Percentiles rank a stretch among this genome's conserved stretches.
These are phyloP conservation scores for Alisma plantagoaquatica DNA, from an alignment of 106 monocot genomes.

Conservation along the genomic window DNA sequence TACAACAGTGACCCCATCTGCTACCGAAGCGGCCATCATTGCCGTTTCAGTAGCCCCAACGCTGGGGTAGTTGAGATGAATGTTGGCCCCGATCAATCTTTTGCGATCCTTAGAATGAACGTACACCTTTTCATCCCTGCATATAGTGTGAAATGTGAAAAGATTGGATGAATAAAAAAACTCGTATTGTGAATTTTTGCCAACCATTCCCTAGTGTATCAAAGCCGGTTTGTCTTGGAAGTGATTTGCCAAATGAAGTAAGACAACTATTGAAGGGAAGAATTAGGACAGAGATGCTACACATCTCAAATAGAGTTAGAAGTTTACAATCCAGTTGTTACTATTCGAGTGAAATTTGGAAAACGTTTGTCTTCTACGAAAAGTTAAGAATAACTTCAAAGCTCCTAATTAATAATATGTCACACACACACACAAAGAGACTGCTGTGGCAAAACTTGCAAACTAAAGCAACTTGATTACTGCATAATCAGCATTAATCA, in stretches of 20 bases:
- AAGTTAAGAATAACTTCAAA: too few species aligned
- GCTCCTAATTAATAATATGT: too few species aligned
- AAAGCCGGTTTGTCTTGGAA: neutral
- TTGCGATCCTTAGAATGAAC: conserved; percentile 30
- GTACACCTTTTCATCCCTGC: conserved; percentile 35
- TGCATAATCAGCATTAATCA: too few species aligned
- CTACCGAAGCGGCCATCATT: conserved; percentile 45
- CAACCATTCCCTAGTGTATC: neutral
- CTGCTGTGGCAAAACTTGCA: too few species aligned
- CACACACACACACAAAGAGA: too few species aligned
- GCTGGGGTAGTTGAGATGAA: conserved; percentile 44
- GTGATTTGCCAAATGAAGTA: neutral
- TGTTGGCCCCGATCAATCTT: conserved; percentile 32
- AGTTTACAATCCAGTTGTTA: too few species aligned
- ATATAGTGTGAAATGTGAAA: too few species aligned
- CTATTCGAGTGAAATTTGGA: too few species aligned
- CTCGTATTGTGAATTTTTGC: neutral
- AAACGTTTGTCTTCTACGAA: too few species aligned
- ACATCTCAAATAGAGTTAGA: too few species aligned
- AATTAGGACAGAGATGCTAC: neutral
- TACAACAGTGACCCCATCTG: conserved; percentile 34
- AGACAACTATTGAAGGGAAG: neutral
- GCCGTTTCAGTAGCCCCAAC: conserved; percentile 50
- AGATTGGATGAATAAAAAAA: too few species aligned
- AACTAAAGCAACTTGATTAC: too few species aligned